Evolutionary conservation across 108 stramenopile species (phyloP), one percentile per base, ranked within the genome.

Genomic region (Epipyxis sp.): DNA sequence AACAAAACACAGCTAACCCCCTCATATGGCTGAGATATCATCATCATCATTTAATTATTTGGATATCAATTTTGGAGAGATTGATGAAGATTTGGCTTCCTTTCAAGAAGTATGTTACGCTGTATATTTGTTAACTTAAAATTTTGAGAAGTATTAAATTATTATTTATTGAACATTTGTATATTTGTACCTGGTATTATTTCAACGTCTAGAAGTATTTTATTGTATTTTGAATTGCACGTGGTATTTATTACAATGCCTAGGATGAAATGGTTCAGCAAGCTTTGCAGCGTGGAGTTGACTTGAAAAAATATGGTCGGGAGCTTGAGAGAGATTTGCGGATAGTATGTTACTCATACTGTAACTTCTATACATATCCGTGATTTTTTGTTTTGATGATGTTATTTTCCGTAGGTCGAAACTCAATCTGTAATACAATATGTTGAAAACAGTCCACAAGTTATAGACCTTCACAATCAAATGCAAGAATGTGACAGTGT

Each of bases 401-500:
- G n/a, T 3, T 37, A 2, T 29, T 50, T 0, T 40, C 30, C 35
- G 32, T 43, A 2, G 79, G 71, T 42, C 34, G 79, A 79, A 42
- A 29, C 39, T 34, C 43, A 34, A 42, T 32, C 69, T 1, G 79
- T 78, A 32, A 3, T 10, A 1, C 50, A 16, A 16, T 82, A 82
- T 54, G 76, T 85, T 37, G 25, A 1, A 30, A 40, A 93, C 61
- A 83, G 87, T 32, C 69, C 83, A 0, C 87, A 90, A 59, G 88
- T 94, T 59, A 82, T 78, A 30, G 65, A 80, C 0, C 80, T 94
- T 65, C 85, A 90, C 74, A 78, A 79, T 29, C 93, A 98, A 83
- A 85, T 99, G 78, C 90, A 93, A 43, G 91, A 85, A 29, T 97
- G 96, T 78, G 97, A 99, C 79, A 84, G 86, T 67, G 91, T 95